Evolutionary conservation across 495 filamentous ascomycete species (phyloP), one percentile per base, ranked within the genome.

Genomic region (Xanthoparmelia taractica): DNA sequence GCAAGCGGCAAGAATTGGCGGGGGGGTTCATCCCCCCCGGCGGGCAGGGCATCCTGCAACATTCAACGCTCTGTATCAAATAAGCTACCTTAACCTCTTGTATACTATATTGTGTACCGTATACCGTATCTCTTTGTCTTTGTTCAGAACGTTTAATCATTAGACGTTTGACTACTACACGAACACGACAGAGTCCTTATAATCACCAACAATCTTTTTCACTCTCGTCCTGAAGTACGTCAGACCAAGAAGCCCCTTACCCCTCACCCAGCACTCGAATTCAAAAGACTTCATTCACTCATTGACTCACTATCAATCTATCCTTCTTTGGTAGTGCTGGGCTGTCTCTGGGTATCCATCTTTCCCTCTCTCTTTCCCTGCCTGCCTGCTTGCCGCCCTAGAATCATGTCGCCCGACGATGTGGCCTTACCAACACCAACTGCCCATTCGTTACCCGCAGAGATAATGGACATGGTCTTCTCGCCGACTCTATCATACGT

Each of bases 351-450:
- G 17, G 38, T 38, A 55, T 8, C 37, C 33, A 25, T 2, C 47
- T 29, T 56, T 29, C n/a, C 31, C 2, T 18, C 41, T 33, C 23
- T 56, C 25, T 3, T 15, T 8, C 20, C 38, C 38, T 29, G 37
- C 34, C 45, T n/a, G 17, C 2, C 48, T n/a, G n/a, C n/a, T n/a
- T 41, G 15, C 25, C 25, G 11, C 37, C 45, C 37, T 4, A 33
- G 23, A 33, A 56, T 41, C 38, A 63, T 63, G 60, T 63, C 50
- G 38, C 50, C 60, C 20, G 38, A 57, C 17, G 50, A 57, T 57
- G 60, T 36, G 60, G 60, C 57, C 29, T 4, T 57, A n/a, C 60
- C 60, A 33, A 63, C 48, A 57, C 59, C 59, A 37, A 29, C 60
- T 17, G 38, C 60, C 3, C 60, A 54, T 27, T 58, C 61, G 11